Evolutionary conservation across 208 protist genomes (phyloP).

Genomic region (Spongospora subterranea): DNA sequence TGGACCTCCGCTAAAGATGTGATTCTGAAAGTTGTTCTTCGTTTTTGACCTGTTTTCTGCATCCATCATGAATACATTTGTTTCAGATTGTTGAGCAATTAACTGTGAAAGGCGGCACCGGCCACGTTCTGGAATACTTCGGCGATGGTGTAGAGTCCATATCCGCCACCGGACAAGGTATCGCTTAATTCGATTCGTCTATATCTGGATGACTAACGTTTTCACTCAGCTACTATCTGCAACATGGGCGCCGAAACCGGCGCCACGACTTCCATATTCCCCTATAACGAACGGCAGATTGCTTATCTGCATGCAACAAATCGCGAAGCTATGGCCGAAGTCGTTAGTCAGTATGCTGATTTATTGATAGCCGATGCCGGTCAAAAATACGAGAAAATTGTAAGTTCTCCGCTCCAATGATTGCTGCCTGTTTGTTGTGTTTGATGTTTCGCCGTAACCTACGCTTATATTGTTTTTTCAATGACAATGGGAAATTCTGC

Average conservation of each 20-base stretch:
- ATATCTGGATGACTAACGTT: conserved; percentile 55
- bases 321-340: conserved; percentile 72
- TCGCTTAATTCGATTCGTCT: not conserved
- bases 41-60: not conserved
- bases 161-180: conserved; percentile 78
- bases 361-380: conserved; percentile 66
- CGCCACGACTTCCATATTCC: conserved; percentile 86
- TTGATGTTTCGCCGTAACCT: too few relatives aligned
- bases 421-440: too few relatives aligned
- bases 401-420: not conserved
- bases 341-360: conserved; percentile 61
- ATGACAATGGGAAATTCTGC: conserved; percentile 50
- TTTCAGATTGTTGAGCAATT: conserved; percentile 76
- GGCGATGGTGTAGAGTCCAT: conserved; percentile 81
- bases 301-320: conserved; percentile 77
- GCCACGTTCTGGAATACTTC: conserved; percentile 84
- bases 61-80: not conserved
- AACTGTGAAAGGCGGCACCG: conserved; percentile 81
- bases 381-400: conserved; percentile 79
- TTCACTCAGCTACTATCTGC: conserved; percentile 83
- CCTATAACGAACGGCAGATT: conserved; percentile 74
- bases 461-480: too few relatives aligned
- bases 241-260: conserved; percentile 89
- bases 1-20: conserved; percentile 83
- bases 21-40: conserved; percentile 77